Conservation (phyloP, 495 filamentous ascomycete species). For the Bryoglossum gracile region DNA sequence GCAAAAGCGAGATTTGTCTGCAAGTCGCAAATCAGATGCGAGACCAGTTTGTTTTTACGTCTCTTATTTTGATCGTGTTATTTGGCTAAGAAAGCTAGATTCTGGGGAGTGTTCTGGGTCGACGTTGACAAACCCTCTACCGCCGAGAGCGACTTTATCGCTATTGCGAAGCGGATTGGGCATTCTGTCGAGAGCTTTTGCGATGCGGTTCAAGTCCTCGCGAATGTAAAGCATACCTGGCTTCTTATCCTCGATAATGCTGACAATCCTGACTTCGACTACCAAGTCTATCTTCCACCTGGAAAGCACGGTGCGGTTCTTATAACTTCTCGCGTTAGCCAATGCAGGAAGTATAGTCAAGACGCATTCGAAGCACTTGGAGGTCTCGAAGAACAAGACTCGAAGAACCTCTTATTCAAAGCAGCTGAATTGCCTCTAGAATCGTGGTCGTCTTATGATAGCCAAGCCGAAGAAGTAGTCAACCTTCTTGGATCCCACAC, state of each 20-base stretch:
- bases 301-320: conserved; percentile 30
- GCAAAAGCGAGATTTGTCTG: conserved; percentile 33
- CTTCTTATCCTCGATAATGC: conserved; percentile 35
- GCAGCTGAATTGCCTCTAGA: conserved; percentile 26
- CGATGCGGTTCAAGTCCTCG: conserved; percentile 27
- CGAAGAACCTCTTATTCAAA: conserved; percentile 31
- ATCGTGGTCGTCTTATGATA: conserved; percentile 7
- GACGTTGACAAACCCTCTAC: conserved; percentile 22
- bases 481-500: conserved; percentile 28
- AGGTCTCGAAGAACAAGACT: conserved; percentile 28
- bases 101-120: conserved; percentile 29
- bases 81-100: conserved; percentile 16
- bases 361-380: conserved; percentile 28
- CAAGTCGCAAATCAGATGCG: conserved; percentile 29
- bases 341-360: conserved; percentile 24
- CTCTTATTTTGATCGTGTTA: not conserved
- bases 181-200: conserved; percentile 14
- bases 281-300: conserved; percentile 28
- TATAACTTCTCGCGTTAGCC: conserved; percentile 32
- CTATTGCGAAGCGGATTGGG: conserved; percentile 25
- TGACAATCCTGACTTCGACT: conserved; percentile 29
- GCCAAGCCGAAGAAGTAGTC: conserved; percentile 25
- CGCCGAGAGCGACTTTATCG: conserved; percentile 19
- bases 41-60: conserved; percentile 19
- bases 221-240: conserved; percentile 21